Base-by-base conservation (phyloP, 2,329 filamentous ascomycete species). In the Alternaria atra region DNA sequence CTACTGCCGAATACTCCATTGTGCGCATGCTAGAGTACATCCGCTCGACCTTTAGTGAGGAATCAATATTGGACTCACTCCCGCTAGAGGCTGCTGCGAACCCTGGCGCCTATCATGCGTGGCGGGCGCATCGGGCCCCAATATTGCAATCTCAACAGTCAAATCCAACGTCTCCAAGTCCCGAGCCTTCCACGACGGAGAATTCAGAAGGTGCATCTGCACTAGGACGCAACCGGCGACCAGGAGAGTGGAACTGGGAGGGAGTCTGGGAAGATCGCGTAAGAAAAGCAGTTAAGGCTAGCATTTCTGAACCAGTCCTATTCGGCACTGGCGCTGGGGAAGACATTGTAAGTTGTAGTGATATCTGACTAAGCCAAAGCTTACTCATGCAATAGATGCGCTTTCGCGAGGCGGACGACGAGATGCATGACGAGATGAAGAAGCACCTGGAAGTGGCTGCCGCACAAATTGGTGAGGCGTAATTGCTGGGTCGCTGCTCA, bases 241-340 rank as follows among this genome's bases (percentile, higher is more conserved):
- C 93, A 0, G 91, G 91, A 6, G 91, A 97, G 71, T 98, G 94
- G 94, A 97, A 97, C 74, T 98, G 94, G 94, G 93, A 97, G 72
- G 94, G 94, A 0, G 94, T 98, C 0, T 99, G 94, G 94, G 92
- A 96, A 75, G 90, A 94, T 66, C 86, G 94, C 55, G 94, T 97
- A 1, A 90, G 88, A 78, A 91, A 90, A 77, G 91, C 91, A 17
- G 87, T 97, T 43, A 86, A 90, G 52, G 85, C 86, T 9, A 97
- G 93, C 72, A 80, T 93, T 51, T 91, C 92, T 1, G 94, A 98
- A 68, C 83, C 89, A 2, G 89, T 92, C 5, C 80, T 98, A 25
- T 98, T 89, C 80, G 92, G 93, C 6, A 85, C 84, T 60, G 82
- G 83, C 5, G 80, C 81, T 30, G 80, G 86, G 9, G 91, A 93